A percentile compares a stretch with the other conserved stretches of the same genome.
Conservation (phyloP, 164 flowering plant genomes). For the Vitis cinerea region DNA sequence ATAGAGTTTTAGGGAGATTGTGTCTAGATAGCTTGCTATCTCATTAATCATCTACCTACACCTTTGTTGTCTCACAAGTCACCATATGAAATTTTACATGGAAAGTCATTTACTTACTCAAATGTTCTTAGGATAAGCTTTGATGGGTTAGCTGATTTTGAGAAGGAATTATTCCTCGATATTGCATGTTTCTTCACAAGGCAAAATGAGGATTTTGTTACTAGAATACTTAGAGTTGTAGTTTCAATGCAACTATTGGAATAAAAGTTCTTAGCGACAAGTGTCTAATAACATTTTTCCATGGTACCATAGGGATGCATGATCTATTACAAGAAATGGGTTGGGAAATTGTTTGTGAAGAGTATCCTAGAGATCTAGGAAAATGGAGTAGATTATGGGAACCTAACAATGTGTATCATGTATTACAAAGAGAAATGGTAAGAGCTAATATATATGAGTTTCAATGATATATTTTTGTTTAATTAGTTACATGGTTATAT, state of each 20-base stretch:
- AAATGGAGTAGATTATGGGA: background rate
- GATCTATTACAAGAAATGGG: slow-evolving; percentile 1
- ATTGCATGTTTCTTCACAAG: background rate
- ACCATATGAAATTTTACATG: too few species aligned
- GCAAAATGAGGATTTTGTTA: background rate
- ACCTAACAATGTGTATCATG: too few species aligned
- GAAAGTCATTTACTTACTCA: too few species aligned
- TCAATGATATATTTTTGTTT: too few species aligned
- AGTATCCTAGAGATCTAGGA: background rate
- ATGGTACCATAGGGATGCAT: background rate
- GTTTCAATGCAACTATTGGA: background rate
- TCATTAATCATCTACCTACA: too few species aligned
- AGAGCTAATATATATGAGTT: too few species aligned
- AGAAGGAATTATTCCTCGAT: background rate
- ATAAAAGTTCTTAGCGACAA: background rate
- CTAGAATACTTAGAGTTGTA: background rate
- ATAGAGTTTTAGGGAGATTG: too few species aligned
- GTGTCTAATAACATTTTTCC: background rate
- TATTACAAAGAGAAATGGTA: too few species aligned
- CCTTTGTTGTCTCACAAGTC: too few species aligned
- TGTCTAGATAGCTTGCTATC: too few species aligned
- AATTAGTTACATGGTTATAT: too few species aligned
- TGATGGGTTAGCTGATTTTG: background rate
- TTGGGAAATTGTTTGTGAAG: background rate
- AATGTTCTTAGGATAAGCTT: background rate